Evolutionary conservation across 768 basidiomycete genomes (phyloP).

Genomic region (Calocybe indica): DNA sequence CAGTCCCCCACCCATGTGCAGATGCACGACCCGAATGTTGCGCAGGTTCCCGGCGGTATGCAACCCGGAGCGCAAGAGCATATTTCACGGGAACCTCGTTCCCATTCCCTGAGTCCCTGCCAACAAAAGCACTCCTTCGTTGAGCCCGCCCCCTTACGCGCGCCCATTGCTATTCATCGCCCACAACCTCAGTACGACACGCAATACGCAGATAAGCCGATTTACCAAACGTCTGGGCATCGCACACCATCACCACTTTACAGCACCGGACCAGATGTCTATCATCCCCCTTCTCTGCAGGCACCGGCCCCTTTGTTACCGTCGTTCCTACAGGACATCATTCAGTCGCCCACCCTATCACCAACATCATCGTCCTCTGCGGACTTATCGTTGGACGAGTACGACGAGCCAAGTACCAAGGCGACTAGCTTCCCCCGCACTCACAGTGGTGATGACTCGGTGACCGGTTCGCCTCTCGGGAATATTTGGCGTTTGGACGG

Average conservation of each 20-base stretch:
- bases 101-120: slow-evolving; percentile 42
- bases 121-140: slow-evolving; percentile 35
- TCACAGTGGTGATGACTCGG: slow-evolving; percentile 21
- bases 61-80: slow-evolving; percentile 8
- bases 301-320: slow-evolving; percentile 57
- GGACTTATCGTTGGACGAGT: slow-evolving; percentile 61
- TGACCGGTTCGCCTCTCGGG: slow-evolving; percentile 25
- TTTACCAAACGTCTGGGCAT: slow-evolving; percentile 65
- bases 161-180: slow-evolving; percentile 36
- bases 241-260: slow-evolving; percentile 34
- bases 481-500: slow-evolving; percentile 75
- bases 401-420: slow-evolving; percentile 29
- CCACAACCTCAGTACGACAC: slow-evolving; percentile 47
- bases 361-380: slow-evolving; percentile 62
- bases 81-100: slow-evolving; percentile 22
- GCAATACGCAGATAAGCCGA: slow-evolving; percentile 34
- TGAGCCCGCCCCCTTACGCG: slow-evolving; percentile 25
- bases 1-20: background rate
- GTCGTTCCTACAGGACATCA: slow-evolving; percentile 71
- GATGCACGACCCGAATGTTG: background rate
- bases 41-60: background rate
- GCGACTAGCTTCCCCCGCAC: slow-evolving; percentile 21
- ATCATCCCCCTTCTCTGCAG: slow-evolving; percentile 21
- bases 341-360: slow-evolving; percentile 61
- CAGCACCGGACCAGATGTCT: slow-evolving; percentile 29